phyloP scores from a whole-genome alignment of 257 asterid genomes.

The Solanum chmielewskii region DNA sequence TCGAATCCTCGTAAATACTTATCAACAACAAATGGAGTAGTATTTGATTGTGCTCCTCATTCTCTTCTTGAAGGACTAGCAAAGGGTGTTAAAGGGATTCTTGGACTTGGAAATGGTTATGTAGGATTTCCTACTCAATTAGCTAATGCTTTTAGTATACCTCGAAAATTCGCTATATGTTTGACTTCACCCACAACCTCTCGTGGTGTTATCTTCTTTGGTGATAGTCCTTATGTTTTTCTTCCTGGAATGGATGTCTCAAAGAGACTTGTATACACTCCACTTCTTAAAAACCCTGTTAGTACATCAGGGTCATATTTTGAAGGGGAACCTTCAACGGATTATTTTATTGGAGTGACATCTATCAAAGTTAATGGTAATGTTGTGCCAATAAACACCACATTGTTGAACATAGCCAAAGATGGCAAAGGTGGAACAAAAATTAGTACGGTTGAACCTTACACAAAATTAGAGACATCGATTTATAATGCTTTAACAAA shows the following conservation, averaged over 20 bases:
- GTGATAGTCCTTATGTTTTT: not conserved
- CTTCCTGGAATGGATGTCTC: not conserved
- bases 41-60: not conserved
- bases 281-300: conserved; percentile 23
- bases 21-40: not conserved
- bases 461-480: not conserved
- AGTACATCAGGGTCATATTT: conserved; percentile 8
- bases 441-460: not conserved
- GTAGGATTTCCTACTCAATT: conserved; percentile 23
- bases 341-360: conserved; percentile 26
- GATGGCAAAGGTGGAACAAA: not conserved
- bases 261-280: conserved; percentile 1
- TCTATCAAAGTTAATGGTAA: not conserved
- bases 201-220: conserved; percentile 9
- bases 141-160: conserved; percentile 5
- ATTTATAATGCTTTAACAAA: not conserved
- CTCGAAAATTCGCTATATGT: conserved; percentile 27
- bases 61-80: not conserved
- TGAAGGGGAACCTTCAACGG: conserved; percentile 17
- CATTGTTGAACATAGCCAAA: not conserved
- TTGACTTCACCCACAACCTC: conserved; percentile 14
- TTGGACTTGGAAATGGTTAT: conserved; percentile 29
- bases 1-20: not conserved
- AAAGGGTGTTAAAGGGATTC: conserved; percentile 20
- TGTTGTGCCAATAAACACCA: not conserved